Evolutionary conservation across 2,329 filamentous ascomycete genomes (phyloP), one percentile per base, ranked within the genome.

Genomic region (Talaromyces amestolkiae): DNA sequence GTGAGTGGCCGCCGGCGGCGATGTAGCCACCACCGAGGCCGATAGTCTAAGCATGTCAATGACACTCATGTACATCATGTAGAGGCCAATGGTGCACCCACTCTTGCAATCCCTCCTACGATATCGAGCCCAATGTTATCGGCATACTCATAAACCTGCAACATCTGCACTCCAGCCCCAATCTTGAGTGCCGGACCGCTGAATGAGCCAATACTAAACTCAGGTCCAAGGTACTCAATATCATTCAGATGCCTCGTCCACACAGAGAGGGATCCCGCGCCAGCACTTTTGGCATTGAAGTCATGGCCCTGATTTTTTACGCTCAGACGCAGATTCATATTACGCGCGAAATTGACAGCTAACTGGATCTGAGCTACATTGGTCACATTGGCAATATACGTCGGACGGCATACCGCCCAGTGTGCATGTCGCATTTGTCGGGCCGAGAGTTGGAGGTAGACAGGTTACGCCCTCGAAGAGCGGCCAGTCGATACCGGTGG

Each of bases 11-110:
- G 15, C 86, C 87, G 6, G 86, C 86, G 70, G 87, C 85, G 6
- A 79, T 82, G 69, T 85, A 89, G 1, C 87, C 87, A 15, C 87
- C 87, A 1, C 86, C 86, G 4, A 89, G 86, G 0, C 82, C 84
- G 17, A 51, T 22, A 54, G 54, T 54, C 54, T 81, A 19, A 13
- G 8, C 24, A 22, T 39, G 31, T 61, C 58, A 61, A 27, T 31
- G 5, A 6, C 1, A 1, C 27, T 31, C 27, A 31, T 37, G 13
- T 61, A 27, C 37, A 51, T 51, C 58, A 61, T 61, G 31, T 15
- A 61, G 43, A 51, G 33, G 10, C 15, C 3, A 15, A 27, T 39
- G n/a, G 43, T 49, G 27, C 27, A 37, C 58, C 7, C 3, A 61
- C 58, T 17, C 43, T 49, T 51, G 58, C 31, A 39, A 61, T 81